Percentiles rank a stretch among this genome's conserved stretches.
Evolutionary conservation across 345 rosid species (phyloP).

Genomic region (Acer saccharum): DNA sequence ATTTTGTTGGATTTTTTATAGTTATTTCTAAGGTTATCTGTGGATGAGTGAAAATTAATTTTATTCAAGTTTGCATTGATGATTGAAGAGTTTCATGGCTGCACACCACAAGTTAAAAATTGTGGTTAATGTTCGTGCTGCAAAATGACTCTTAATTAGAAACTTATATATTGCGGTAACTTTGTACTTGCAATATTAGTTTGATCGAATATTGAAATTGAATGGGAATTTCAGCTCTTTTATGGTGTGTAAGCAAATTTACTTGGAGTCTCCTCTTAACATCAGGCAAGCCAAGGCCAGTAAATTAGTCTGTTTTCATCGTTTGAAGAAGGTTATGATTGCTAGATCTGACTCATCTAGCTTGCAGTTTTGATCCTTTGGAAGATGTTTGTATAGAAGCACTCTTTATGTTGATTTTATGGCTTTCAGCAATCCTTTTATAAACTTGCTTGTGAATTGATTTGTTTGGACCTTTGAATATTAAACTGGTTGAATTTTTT

Average conservation of each 20-base stretch:
- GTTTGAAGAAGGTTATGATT: neutral
- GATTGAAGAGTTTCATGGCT: neutral
- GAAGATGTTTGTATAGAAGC: neutral
- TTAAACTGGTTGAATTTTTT: neutral
- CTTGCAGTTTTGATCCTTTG: neutral
- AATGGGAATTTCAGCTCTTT: neutral
- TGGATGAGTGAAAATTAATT: neutral
- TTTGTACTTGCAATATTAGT: neutral
- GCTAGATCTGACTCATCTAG: neutral
- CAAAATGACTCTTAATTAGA: neutral
- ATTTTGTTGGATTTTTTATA: neutral
- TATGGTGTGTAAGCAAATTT: neutral
- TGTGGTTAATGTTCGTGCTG: neutral
- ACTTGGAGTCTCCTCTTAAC: neutral
- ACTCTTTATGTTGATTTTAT: conserved; percentile 2
- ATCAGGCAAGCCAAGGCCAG: neutral
- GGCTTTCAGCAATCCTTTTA: neutral
- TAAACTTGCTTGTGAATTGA: neutral
- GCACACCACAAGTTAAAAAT: neutral
- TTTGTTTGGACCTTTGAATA: neutral
- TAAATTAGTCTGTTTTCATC: neutral
- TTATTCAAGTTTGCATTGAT: neutral
- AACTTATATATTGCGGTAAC: neutral
- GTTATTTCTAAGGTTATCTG: neutral
- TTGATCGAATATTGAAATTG: neutral